Evolutionary conservation across 805 yeast species (phyloP), one percentile per base, ranked within the genome.

Genomic region (Zygotorulaspora florentina): DNA sequence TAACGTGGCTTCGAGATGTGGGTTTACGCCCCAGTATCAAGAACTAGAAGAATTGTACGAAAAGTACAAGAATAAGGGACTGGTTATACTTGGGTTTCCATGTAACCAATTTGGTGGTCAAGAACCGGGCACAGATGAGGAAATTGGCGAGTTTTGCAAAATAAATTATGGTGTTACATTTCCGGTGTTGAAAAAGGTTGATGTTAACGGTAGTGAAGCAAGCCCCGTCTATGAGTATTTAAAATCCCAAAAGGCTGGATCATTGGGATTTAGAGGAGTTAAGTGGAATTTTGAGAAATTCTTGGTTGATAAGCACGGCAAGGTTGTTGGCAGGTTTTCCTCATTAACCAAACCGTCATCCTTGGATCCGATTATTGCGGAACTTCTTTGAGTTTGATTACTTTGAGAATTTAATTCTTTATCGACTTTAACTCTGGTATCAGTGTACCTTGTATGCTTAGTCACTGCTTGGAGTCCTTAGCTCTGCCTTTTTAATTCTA

Each of bases 41-140:
- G 91, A 83, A 45, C 70, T 89, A 31, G 90, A 89, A 66, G 68
- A 63, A 27, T 65, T 89, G 16, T 81, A 87, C 68, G 69, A 81
- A 51, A 79, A 79, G 59, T 85, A 83, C 68, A 67, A 75, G 41
- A 78, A 74, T 40, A 56, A 74, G 50, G 95, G 87, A 1, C 70
- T 90, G 13, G 79, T 68, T 35, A 74, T 89, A 16, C 51, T 89
- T 27, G 96, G 88, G 1, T 89, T 89, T 75, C 97, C 97, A 16
- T 87, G 96, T 68, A 87, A 88, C 68, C 96, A 88, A 64, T 89
- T 89, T 62, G 91, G 86, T 27, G 71, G 78, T 55, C 85, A 93
- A 72, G 87, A 91, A 67, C 83, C 95, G 54, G 82, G 81, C 4
- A 59, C 76, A 3, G 80, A 77, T 42, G 77, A 80, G 45, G 89